Evolutionary conservation across 2,329 filamentous ascomycete genomes (phyloP), one percentile per base, ranked within the genome.

Genomic region (Amauroascus verrucosus): DNA sequence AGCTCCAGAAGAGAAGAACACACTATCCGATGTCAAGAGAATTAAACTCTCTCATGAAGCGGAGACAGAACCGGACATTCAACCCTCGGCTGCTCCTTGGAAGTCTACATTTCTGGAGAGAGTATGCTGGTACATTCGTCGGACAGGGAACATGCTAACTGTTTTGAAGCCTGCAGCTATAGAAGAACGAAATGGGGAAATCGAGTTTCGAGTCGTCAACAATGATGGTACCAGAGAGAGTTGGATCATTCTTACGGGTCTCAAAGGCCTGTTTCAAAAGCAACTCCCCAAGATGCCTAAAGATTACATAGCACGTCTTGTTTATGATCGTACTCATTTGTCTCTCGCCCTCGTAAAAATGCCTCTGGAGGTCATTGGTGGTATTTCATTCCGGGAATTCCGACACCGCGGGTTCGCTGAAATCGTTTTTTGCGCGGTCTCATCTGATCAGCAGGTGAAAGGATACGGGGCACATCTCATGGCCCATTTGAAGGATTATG

Each of bases 201-300:
- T 98, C 61, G 89, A 97, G 68, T 97, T 97, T 69, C 84, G 90
- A 45, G 93, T 97, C 7, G 93, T 97, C 64, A 97, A 97, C 77
- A 98, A 98, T 66, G 93, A 97, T 65, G 86, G 86, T 63, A 78
- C 83, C 35, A 81, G 85, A 59, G 88, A 95, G 64, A 94, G 86
- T 65, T 83, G 89, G 60, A 94, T 97, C 65, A 94, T 98, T 62
- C 77, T 98, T 56, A 96, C 91, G 0, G 93, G 93, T 13, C 76
- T 97, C 53, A 97, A 97, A 68, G 95, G 90, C 65, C 94, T 98
- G 59, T 97, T 98, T 64, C n/a, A 94, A 66, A 94, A 94, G 62
- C 88, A 95, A 65, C 75, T 95, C 6, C 88, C 88, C 1, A 94
- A 94, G 71, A 95, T 94, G 88, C 88, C 88, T 16, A 93, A 93